phyloP scores from a whole-genome alignment of 768 basidiomycete species.

The Tulasnella calospora region DNA sequence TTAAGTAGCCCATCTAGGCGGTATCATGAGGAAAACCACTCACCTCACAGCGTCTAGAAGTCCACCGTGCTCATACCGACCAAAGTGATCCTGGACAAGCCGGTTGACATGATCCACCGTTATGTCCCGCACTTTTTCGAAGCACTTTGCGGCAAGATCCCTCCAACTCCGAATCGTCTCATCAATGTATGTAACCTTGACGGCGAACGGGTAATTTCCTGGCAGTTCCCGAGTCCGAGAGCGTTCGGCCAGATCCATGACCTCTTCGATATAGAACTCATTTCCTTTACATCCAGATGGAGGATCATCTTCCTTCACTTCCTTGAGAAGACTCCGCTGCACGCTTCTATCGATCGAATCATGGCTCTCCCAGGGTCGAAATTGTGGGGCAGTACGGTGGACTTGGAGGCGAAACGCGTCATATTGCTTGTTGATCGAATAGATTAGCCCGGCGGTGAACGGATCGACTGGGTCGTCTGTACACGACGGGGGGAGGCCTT shows the following conservation, averaged over 20 bases:
- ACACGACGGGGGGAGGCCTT: conserved; percentile 2
- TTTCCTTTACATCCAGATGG: conserved; percentile 36
- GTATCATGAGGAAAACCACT: neutral
- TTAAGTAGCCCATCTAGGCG: neutral
- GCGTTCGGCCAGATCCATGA: conserved; percentile 34
- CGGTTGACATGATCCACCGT: conserved; percentile 54
- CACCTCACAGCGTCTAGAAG: neutral
- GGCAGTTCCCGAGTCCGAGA: conserved; percentile 67
- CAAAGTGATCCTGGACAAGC: conserved; percentile 37
- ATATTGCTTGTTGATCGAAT: neutral
- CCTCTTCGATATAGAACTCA: conserved; percentile 30
- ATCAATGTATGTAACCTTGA: conserved; percentile 39
- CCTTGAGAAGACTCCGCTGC: neutral
- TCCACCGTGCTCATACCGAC: neutral
- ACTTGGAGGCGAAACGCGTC: neutral
- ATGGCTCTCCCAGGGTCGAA: conserved; percentile 29
- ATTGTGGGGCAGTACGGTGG: conserved; percentile 28
- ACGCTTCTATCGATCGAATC: neutral
- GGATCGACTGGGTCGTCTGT: neutral
- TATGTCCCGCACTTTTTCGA: conserved; percentile 44
- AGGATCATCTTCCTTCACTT: neutral
- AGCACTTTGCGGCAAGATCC: conserved; percentile 34
- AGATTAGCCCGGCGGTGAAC: neutral
- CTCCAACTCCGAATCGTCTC: neutral
- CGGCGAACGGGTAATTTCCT: conserved; percentile 52